Percentiles rank a stretch among this genome's conserved stretches.
Evolutionary conservation across 2,329 filamentous ascomycete genomes (phyloP).

Genomic region (Xylaria sp.): DNA sequence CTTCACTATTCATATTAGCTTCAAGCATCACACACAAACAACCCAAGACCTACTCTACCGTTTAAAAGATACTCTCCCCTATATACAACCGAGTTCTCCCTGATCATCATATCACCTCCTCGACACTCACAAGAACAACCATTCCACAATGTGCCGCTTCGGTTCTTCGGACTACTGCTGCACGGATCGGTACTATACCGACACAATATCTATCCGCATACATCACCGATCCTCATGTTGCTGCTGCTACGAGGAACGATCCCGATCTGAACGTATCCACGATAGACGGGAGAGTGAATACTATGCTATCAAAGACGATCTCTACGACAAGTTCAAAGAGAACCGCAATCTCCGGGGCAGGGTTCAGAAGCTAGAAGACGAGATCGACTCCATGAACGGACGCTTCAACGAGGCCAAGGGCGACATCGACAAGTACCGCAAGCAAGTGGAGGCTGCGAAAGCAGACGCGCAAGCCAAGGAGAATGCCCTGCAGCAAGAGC

Average conservation of each 20-base stretch:
- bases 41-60: not conserved
- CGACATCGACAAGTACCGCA: slow-evolving; percentile 16
- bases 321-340: slow-evolving; percentile 14
- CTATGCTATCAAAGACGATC: slow-evolving; percentile 19
- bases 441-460: slow-evolving; percentile 18
- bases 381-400: slow-evolving; percentile 16
- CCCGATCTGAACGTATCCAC: slow-evolving; percentile 4
- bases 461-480: slow-evolving; percentile 21
- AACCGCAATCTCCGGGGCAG: slow-evolving; percentile 14
- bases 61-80: not conserved
- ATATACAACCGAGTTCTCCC: not conserved
- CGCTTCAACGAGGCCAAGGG: slow-evolving; percentile 17
- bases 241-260: too few species aligned
- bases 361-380: slow-evolving; percentile 18
- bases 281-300: slow-evolving; percentile 22
- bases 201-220: not conserved
- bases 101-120: not conserved
- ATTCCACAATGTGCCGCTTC: not conserved
- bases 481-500: slow-evolving; percentile 11
- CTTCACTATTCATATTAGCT: not conserved
- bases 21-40: not conserved
- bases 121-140: not conserved
- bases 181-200: not conserved
- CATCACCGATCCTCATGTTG: not conserved
- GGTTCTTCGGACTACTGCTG: not conserved